Conservation (phyloP, 352 stramenopile species). For the Globisporangium perplexum region DNA sequence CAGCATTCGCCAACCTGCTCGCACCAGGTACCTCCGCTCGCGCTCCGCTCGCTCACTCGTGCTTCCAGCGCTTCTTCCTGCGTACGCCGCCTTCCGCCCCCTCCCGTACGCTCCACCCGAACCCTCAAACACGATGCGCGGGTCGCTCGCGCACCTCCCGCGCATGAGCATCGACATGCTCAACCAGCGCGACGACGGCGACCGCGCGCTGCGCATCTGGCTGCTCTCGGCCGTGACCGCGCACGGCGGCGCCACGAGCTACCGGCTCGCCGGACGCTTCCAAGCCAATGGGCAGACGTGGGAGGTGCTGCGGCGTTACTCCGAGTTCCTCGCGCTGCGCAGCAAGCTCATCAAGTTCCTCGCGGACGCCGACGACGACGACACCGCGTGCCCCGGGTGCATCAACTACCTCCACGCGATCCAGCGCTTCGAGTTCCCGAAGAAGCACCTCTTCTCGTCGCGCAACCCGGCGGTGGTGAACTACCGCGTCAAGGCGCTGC, state of each 20-base stretch:
- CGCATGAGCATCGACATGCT: conserved; percentile 53
- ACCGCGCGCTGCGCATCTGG: conserved; percentile 57
- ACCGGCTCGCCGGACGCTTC: conserved; percentile 67
- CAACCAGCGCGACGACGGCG: conserved; percentile 35
- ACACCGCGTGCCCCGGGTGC: conserved; percentile 73
- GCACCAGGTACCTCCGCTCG: neutral
- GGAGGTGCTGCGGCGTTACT: conserved; percentile 82
- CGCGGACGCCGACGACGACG: conserved; percentile 47
- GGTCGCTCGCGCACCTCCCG: conserved; percentile 22
- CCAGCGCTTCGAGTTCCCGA: conserved; percentile 77
- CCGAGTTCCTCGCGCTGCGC: conserved; percentile 74
- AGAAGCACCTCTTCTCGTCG: conserved; percentile 84
- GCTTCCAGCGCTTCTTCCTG: no score
- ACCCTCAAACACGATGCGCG: conserved; percentile 25
- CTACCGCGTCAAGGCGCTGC: conserved; percentile 79
- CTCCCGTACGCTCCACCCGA: no score
- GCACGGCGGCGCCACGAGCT: conserved; percentile 49
- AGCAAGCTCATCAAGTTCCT: conserved; percentile 79
- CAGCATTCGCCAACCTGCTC: conserved; percentile 1
- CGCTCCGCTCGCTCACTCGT: no score
- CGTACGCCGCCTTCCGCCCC: neutral
- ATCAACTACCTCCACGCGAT: conserved; percentile 76
- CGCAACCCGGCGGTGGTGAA: conserved; percentile 71
- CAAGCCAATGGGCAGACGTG: conserved; percentile 57
- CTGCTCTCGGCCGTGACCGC: conserved; percentile 50